phyloP scores from a whole-genome alignment of 768 basidiomycete species.

The Leccinellum rugosiceps region DNA sequence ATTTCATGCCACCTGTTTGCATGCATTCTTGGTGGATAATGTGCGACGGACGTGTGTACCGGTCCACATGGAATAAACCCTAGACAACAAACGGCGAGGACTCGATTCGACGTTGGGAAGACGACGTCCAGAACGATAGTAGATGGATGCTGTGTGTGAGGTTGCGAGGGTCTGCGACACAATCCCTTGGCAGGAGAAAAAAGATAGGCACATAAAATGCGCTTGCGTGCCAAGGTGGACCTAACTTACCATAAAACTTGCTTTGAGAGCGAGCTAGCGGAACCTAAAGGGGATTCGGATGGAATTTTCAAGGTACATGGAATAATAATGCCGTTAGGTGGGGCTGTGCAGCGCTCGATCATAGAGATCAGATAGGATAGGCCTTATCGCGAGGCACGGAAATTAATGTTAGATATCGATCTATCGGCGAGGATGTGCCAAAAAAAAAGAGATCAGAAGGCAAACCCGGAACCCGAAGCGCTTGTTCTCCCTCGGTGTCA shows the following conservation, averaged over 20 bases:
- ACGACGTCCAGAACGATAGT: neutral
- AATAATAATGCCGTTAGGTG: neutral
- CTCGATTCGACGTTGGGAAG: neutral
- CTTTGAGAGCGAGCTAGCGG: neutral
- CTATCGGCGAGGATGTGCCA: neutral
- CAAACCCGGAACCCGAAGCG: neutral
- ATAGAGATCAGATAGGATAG: neutral
- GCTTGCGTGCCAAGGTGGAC: neutral
- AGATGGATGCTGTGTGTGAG: neutral
- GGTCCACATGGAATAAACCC: neutral
- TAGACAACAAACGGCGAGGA: neutral
- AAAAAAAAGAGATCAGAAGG: neutral
- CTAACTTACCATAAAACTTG: neutral
- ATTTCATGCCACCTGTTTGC: neutral
- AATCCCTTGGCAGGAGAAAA: neutral
- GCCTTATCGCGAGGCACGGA: neutral
- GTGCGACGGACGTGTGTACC: neutral
- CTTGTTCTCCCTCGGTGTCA: slow-evolving; percentile 5
- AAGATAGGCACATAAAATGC: neutral
- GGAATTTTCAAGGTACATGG: neutral
- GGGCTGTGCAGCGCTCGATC: slow-evolving; percentile 4
- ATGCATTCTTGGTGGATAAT: neutral
- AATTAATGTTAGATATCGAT: neutral
- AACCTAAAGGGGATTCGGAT: too few relatives aligned
- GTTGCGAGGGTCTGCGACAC: neutral